Conservation (phyloP, 2,329 filamentous ascomycete species). For the Dactylellina sp. region DNA sequence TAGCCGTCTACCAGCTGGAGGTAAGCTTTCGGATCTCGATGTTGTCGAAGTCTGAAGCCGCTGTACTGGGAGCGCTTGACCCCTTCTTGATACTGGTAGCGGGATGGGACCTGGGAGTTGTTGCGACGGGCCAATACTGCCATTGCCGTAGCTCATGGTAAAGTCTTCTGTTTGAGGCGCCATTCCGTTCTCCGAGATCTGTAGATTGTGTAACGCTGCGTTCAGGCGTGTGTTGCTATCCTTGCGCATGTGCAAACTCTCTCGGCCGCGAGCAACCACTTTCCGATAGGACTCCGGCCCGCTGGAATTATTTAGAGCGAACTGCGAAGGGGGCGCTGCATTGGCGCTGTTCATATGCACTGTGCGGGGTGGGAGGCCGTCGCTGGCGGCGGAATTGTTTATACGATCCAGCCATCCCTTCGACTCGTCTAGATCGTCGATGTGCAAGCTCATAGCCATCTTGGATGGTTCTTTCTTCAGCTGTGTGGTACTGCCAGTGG, state of each 20-base stretch:
- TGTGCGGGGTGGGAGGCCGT: conserved; percentile 21
- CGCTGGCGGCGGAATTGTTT: conserved; percentile 15
- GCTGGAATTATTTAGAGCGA: neutral
- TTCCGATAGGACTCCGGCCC: conserved; percentile 28
- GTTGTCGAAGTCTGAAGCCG: conserved; percentile 23
- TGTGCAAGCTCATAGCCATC: conserved; percentile 56
- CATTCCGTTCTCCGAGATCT: conserved; percentile 30
- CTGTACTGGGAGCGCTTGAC: conserved; percentile 14
- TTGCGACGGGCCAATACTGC: conserved; percentile 6
- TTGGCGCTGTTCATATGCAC: conserved; percentile 15
- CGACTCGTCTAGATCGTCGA: conserved; percentile 49
- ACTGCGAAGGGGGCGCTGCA: conserved; percentile 15
- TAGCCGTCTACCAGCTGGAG: conserved; percentile 26
- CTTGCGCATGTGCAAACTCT: conserved; percentile 35
- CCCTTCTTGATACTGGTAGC: conserved; percentile 28
- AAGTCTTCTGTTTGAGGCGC: conserved; percentile 10
- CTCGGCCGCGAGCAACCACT: conserved; percentile 38
- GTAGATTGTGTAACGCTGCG: conserved; percentile 47
- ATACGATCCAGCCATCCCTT: conserved; percentile 46
- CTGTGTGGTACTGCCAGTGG: conserved; percentile 15
- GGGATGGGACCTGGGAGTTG: conserved; percentile 9
- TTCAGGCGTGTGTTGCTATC: conserved; percentile 41
- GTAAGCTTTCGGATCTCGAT: conserved; percentile 41
- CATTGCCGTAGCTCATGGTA: neutral
- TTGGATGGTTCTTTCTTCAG: conserved; percentile 6